phyloP scores from a whole-genome alignment of 116 monocot genomes.

The Cymodocea nodosa region DNA sequence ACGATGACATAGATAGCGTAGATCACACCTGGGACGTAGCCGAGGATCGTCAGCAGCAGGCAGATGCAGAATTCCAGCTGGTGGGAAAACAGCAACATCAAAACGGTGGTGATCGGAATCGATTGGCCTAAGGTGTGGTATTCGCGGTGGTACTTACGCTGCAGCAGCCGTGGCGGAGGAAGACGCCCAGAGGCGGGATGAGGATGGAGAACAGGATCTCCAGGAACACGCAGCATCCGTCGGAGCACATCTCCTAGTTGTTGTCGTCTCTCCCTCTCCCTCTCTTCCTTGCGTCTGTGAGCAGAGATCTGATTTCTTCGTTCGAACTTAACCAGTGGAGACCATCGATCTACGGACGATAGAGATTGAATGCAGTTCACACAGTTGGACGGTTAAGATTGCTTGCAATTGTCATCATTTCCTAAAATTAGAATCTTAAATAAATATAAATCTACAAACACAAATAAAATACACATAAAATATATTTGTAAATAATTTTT shows the following conservation, averaged over 20 bases:
- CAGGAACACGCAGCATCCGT: constrained; percentile 21
- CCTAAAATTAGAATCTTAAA: no score
- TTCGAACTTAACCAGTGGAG: not conserved
- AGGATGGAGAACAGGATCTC: constrained; percentile 37
- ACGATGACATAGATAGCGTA: constrained; percentile 45
- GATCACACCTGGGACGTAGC: constrained; percentile 47
- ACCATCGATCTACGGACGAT: not conserved
- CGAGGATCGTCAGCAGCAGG: constrained; percentile 34
- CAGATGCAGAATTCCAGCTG: constrained; percentile 25
- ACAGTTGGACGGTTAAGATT: no score
- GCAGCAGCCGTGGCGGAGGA: constrained; percentile 43
- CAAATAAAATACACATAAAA: no score
- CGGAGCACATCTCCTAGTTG: constrained; percentile 8
- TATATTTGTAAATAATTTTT: no score
- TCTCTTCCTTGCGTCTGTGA: no score
- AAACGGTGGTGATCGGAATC: not conserved
- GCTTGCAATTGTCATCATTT: no score
- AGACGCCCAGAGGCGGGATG: constrained; percentile 42
- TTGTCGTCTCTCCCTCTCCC: not conserved
- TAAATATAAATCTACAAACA: no score
- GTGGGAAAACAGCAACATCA: not conserved
- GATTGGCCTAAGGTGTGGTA: not conserved
- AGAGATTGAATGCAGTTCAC: not conserved
- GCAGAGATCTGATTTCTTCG: no score
- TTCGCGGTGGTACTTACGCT: constrained; percentile 7